These are phyloP conservation scores for Populus deltoides DNA, from an alignment of 345 rosid genomes.

Conservation along the genomic window DNA sequence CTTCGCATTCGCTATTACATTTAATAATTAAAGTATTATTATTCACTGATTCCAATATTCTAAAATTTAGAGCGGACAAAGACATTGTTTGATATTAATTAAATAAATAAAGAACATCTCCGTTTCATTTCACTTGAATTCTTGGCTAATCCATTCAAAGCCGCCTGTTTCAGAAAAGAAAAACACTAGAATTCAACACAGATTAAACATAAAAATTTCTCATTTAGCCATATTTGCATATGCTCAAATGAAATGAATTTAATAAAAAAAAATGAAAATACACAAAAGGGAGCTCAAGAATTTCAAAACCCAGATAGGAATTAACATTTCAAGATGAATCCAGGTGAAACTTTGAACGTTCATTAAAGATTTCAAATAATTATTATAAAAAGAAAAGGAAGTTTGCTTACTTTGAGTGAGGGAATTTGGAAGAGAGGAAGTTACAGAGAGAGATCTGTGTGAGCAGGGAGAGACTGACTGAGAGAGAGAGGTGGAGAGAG, in stretches of 20 bases:
- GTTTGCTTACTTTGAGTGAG: too few species aligned
- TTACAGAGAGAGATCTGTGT: too few species aligned
- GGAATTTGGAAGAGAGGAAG: too few species aligned
- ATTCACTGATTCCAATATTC: neutral
- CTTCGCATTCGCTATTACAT: too few species aligned
- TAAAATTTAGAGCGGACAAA: neutral
- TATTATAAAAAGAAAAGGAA: too few species aligned
- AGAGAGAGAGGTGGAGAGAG: too few species aligned
- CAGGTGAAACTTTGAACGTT: neutral
- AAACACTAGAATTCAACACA: neutral
- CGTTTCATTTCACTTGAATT: neutral
- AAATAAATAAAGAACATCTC: neutral
- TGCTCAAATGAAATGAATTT: neutral
- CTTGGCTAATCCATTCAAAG: neutral
- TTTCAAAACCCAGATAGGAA: neutral
- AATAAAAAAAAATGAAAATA: too few species aligned
- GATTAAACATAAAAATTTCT: neutral
- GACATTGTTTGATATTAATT: neutral
- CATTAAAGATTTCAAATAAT: neutral
- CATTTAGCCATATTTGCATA: neutral
- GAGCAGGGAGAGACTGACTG: too few species aligned
- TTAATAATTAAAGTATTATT: too few species aligned
- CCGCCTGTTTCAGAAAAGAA: neutral
- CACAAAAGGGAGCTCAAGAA: neutral
- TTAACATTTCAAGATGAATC: too few species aligned